These are phyloP conservation scores for Aspergillus sp. DNA, from an alignment of 2,329 filamentous ascomycete genomes.

Conservation along the genomic window DNA sequence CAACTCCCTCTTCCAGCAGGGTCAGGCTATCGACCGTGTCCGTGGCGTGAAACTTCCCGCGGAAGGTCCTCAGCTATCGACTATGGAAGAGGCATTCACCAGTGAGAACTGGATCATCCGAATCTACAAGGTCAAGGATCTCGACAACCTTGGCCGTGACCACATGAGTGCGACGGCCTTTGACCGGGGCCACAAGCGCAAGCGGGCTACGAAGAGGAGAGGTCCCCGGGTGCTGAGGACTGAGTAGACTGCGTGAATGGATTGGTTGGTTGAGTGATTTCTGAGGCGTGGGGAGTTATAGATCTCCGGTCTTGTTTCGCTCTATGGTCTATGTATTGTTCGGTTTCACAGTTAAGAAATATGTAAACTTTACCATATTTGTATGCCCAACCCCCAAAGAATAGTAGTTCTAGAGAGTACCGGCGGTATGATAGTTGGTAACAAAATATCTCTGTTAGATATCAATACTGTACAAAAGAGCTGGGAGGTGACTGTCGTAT, in stretches of 20 bases:
- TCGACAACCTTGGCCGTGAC: slow-evolving; percentile 90
- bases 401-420: neutral
- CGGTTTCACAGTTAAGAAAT: slow-evolving; percentile 6
- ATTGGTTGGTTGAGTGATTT: neutral
- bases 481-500: neutral
- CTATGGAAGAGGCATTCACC: slow-evolving; percentile 92
- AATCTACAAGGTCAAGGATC: slow-evolving; percentile 99
- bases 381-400: neutral
- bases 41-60: slow-evolving; percentile 73
- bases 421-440: neutral
- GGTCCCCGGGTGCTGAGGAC: slow-evolving; percentile 38
- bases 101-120: slow-evolving; percentile 99
- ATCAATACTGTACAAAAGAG: slow-evolving; percentile 1
- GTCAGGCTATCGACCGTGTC: slow-evolving; percentile 84
- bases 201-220: slow-evolving; percentile 38
- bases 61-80: slow-evolving; percentile 74
- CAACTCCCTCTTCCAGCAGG: slow-evolving; percentile 78
- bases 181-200: slow-evolving; percentile 47
- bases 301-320: slow-evolving; percentile 4
- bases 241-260: slow-evolving; percentile 22
- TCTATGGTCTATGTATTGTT: slow-evolving; percentile 4
- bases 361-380: slow-evolving; percentile 5
- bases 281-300: neutral
- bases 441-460: neutral
- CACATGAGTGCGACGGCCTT: slow-evolving; percentile 56